Conservation (phyloP, 2,329 filamentous ascomycete genomes). For the Orbilia brochopaga region DNA sequence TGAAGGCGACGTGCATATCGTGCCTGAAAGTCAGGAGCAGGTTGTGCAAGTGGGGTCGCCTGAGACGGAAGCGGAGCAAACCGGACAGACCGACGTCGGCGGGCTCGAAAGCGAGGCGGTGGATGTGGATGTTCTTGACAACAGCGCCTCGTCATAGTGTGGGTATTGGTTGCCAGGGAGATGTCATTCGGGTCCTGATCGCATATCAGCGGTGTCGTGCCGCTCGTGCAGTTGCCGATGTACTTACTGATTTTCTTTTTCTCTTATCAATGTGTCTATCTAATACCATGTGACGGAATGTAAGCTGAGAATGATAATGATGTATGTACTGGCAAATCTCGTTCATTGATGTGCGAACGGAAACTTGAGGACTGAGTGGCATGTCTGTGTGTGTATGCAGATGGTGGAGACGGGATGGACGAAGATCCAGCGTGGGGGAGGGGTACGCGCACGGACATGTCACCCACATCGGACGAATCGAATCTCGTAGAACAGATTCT, state of each 20-base stretch:
- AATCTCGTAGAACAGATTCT: too few species aligned
- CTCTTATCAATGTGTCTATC: too few species aligned
- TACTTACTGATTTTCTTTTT: not conserved
- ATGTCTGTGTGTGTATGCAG: too few species aligned
- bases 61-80: constrained; percentile 2
- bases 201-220: constrained; percentile 12
- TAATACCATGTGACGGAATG: too few species aligned
- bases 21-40: constrained; percentile 10
- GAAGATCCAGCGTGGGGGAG: too few species aligned
- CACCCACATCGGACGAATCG: too few species aligned
- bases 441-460: too few species aligned
- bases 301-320: too few species aligned
- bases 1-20: constrained; percentile 7
- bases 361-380: too few species aligned
- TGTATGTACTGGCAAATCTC: too few species aligned
- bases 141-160: constrained; percentile 13
- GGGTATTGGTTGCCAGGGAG: not conserved
- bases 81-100: constrained; percentile 16
- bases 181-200: not conserved
- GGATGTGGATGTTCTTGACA: constrained; percentile 11
- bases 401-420: too few species aligned
- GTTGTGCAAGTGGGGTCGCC: constrained; percentile 8
- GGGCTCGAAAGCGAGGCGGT: constrained; percentile 2
- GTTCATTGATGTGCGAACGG: too few species aligned
- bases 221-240: constrained; percentile 7